These are phyloP conservation scores for Artemisia tridentata DNA, from an alignment of 129 eudicot genomes.

Conservation along the genomic window DNA sequence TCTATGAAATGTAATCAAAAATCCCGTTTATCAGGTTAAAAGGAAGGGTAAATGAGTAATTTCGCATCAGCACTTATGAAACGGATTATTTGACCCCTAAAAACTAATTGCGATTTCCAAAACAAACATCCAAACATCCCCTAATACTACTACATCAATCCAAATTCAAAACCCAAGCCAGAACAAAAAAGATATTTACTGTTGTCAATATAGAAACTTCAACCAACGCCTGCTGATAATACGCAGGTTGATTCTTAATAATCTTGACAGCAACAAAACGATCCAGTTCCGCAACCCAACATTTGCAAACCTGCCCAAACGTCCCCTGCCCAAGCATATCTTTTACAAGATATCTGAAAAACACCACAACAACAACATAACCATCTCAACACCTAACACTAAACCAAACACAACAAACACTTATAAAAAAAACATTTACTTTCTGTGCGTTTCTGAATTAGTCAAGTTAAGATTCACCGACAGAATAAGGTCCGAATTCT, in stretches of 20 bases:
- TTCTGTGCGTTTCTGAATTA: constrained; percentile 61
- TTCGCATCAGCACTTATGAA: background rate
- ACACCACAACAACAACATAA: constrained; percentile 3
- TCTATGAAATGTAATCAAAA: background rate
- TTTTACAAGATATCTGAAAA: constrained; percentile 82
- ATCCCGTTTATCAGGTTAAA: background rate
- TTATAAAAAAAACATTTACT: constrained; percentile 36
- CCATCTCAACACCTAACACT: background rate
- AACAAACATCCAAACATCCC: background rate
- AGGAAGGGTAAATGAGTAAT: background rate
- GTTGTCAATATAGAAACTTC: constrained; percentile 89
- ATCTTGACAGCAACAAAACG: constrained; percentile 92
- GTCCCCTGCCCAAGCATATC: constrained; percentile 99
- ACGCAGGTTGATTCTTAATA: constrained; percentile 92
- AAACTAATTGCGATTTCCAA: background rate
- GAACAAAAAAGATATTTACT: constrained; percentile 30
- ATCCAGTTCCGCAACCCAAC: constrained; percentile 86
- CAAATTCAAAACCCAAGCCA: constrained; percentile 19
- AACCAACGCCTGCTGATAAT: constrained; percentile 93
- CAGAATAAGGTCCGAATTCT: constrained; percentile 88
- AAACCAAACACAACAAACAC: background rate
- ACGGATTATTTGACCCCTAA: constrained; percentile 6
- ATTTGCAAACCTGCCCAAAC: constrained; percentile 98
- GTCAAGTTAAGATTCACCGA: constrained; percentile 56
- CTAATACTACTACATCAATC: background rate